These are phyloP conservation scores for Mycena venus DNA, from an alignment of 768 basidiomycete genomes.

Conservation along the genomic window DNA sequence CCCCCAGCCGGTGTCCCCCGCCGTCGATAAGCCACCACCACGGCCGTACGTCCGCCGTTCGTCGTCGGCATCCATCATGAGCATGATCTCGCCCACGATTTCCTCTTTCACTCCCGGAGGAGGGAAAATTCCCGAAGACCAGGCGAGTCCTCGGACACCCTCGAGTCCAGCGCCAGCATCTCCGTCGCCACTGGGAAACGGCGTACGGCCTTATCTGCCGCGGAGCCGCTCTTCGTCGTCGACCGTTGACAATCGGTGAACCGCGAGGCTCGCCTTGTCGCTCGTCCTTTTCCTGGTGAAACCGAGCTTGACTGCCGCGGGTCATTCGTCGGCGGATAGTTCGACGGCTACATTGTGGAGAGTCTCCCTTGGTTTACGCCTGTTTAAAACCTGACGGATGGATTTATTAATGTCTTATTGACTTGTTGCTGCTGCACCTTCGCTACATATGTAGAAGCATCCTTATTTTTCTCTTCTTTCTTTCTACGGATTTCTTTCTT, in stretches of 20 bases:
- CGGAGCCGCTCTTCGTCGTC: slow-evolving; percentile 42
- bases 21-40: slow-evolving; percentile 59
- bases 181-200: slow-evolving; percentile 25
- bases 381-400: slow-evolving; percentile 22
- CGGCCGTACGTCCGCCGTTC: slow-evolving; percentile 75
- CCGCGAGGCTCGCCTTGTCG: background rate
- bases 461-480: background rate
- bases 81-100: slow-evolving; percentile 46
- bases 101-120: slow-evolving; percentile 23
- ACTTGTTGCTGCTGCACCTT: background rate
- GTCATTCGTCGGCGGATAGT: background rate
- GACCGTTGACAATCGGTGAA: slow-evolving; percentile 22
- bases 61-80: slow-evolving; percentile 58
- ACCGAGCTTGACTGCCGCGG: background rate
- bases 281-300: background rate
- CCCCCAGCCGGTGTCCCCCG: slow-evolving; percentile 25
- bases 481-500: slow-evolving; percentile 1
- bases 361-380: background rate
- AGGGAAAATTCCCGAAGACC: slow-evolving; percentile 17
- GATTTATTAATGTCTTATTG: slow-evolving; percentile 30
- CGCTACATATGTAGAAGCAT: slow-evolving; percentile 20
- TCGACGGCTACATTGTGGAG: background rate
- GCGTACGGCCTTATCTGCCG: slow-evolving; percentile 39
- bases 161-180: slow-evolving; percentile 38
- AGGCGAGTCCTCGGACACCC: slow-evolving; percentile 26